Evolutionary conservation across 305 asterid species (phyloP), one percentile per base, ranked within the genome.

Genomic region (Vinca major): DNA sequence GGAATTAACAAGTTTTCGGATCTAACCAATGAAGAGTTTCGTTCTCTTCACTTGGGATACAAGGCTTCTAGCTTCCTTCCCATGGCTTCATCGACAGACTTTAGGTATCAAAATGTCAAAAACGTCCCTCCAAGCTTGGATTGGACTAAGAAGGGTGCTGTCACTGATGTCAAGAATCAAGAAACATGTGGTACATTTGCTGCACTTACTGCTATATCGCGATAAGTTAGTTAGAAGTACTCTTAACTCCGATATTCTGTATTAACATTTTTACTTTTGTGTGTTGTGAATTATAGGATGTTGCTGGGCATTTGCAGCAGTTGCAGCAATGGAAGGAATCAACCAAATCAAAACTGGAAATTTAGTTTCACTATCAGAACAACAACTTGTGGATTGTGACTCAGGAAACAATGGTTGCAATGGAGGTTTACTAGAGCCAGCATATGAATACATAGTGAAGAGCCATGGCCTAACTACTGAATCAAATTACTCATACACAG

Each of bases 281-380:
- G n/a, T n/a, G n/a, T n/a, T n/a, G n/a, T n/a, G n/a, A n/a, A 21
- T 8, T 41, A 8, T 20, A 87, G 88, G 88, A 75, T 74, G 87
- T 54, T 87, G 89, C 17, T 87, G 90, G 90, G 90, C 89, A 10
- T 87, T 87, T 66, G 73, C 91, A 4, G 79, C 89, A 0, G 76
- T 83, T 19, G 93, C 87, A 54, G 89, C 89, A 5, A 9, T 79
- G 9, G 82, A 79, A 73, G 83, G 84, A 72, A 73, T 78, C 3
- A 43, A 8, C 54, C 54, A 74, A 33, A 79, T 81, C 39, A 75
- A 68, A 52, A 67, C 76, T 0, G 72, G 77, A 7, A 52, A 62
- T 13, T 21, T 54, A 50, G 5, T 49, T 7, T 63, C 82, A 17
- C 49, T 84, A 13, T 79, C 81, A 1, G 83, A 79, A 71, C 81